Percentiles rank a stretch among this genome's conserved stretches.
phyloP scores from a whole-genome alignment of 164 flowering plant genomes.

The Stephania yunnanensis region DNA sequence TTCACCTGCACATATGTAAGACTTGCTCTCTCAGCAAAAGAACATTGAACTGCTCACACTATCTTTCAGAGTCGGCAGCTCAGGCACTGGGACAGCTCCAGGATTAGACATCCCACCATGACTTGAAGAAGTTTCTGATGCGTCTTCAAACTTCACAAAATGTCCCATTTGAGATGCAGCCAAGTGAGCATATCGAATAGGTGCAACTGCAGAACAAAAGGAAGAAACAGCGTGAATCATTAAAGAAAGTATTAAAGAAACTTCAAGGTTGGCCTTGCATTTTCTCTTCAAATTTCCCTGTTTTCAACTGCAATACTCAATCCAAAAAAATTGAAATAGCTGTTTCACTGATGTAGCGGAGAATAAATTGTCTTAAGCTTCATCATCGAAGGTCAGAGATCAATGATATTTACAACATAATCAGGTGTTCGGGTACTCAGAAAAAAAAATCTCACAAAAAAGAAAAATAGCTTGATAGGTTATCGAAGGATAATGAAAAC shows the following conservation, averaged over 20 bases:
- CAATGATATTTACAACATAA: too few relatives aligned
- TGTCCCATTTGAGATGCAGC: conserved; percentile 57
- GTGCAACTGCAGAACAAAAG: conserved; percentile 45
- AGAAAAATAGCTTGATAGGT: too few relatives aligned
- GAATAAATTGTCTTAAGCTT: too few relatives aligned
- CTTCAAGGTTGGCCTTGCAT: background rate
- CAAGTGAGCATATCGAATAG: conserved; percentile 62
- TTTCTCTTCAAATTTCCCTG: too few relatives aligned
- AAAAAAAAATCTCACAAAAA: too few relatives aligned
- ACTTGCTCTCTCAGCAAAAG: conserved; percentile 29
- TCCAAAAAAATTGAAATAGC: too few relatives aligned
- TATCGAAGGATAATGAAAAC: too few relatives aligned
- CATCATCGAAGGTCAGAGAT: too few relatives aligned
- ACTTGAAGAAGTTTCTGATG: conserved; percentile 53
- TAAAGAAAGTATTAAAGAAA: background rate
- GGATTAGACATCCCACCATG: conserved; percentile 44
- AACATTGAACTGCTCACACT: conserved; percentile 58
- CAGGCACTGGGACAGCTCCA: conserved; percentile 40
- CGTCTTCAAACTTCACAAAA: conserved; percentile 59
- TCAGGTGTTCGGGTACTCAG: too few relatives aligned
- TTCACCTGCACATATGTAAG: background rate
- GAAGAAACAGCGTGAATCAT: background rate
- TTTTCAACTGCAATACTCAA: background rate
- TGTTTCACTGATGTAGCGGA: too few relatives aligned
- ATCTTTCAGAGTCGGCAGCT: conserved; percentile 43